A percentile compares a stretch with the other conserved stretches of the same genome.
Evolutionary conservation across 148 eudicot genomes (phyloP).

Genomic region (Chenopodium berlandieri): DNA sequence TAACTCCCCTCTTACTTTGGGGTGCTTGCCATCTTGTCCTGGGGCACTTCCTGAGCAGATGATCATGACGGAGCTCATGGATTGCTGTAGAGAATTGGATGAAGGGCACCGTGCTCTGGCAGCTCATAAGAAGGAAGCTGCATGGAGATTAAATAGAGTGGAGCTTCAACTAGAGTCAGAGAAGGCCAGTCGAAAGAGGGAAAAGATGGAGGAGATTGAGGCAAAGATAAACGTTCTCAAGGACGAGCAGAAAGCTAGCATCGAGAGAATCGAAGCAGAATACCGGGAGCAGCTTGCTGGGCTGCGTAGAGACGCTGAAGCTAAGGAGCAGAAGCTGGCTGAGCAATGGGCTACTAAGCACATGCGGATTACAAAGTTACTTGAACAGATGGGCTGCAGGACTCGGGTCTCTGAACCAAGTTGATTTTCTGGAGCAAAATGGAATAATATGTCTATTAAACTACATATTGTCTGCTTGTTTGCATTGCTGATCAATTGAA

Average conservation of each 20-base stretch:
- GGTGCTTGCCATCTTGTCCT: slow-evolving; percentile 23
- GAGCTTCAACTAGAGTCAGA: slow-evolving; percentile 85
- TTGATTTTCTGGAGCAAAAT: slow-evolving; percentile 12
- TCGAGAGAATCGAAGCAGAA: slow-evolving; percentile 82
- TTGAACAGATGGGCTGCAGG: slow-evolving; percentile 69
- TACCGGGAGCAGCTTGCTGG: slow-evolving; percentile 68
- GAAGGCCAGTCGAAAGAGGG: slow-evolving; percentile 60
- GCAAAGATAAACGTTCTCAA: slow-evolving; percentile 64
- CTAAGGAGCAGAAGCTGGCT: slow-evolving; percentile 79
- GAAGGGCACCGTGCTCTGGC: slow-evolving; percentile 78
- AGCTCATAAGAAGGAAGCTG: slow-evolving; percentile 79
- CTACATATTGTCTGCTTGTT: slow-evolving; percentile 11
- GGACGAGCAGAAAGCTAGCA: slow-evolving; percentile 55
- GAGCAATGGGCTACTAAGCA: slow-evolving; percentile 93
- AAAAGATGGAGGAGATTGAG: slow-evolving; percentile 71
- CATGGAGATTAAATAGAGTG: slow-evolving; percentile 79
- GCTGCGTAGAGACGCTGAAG: slow-evolving; percentile 79
- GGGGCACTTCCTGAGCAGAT: slow-evolving; percentile 32
- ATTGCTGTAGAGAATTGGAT: slow-evolving; percentile 69
- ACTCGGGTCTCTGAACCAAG: slow-evolving; percentile 40
- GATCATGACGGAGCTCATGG: slow-evolving; percentile 52
- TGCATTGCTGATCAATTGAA: slow-evolving; percentile 5
- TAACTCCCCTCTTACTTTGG: slow-evolving; percentile 22
- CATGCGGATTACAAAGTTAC: slow-evolving; percentile 48
- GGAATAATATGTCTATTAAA: background rate